These are phyloP conservation scores for Saccharomycopsis oosterbeekiorum DNA, from an alignment of 805 yeast species.

Conservation along the genomic window DNA sequence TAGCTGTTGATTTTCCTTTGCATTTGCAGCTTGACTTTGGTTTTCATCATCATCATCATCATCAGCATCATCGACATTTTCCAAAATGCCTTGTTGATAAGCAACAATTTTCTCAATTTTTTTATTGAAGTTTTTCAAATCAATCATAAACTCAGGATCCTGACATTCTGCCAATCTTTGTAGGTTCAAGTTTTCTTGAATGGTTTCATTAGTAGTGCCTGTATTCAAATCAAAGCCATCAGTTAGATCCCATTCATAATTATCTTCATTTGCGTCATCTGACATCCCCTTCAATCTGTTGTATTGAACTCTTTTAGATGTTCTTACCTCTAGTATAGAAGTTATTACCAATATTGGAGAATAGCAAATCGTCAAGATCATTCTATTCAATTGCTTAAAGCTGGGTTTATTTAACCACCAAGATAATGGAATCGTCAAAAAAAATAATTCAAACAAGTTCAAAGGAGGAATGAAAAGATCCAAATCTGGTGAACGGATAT, in stretches of 20 bases:
- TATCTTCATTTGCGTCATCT: constrained; percentile 30
- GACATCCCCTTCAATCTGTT: constrained; percentile 30
- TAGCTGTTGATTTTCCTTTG: not conserved
- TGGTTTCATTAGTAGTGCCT: constrained; percentile 5
- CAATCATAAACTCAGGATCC: constrained; percentile 60
- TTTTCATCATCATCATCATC: not conserved
- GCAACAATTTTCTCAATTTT: constrained; percentile 30
- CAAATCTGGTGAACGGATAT: constrained; percentile 82
- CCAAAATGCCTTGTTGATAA: not conserved
- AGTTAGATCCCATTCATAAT: constrained; percentile 23
- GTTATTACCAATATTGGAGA: constrained; percentile 55
- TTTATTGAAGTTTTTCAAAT: constrained; percentile 38
- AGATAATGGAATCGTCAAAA: constrained; percentile 34
- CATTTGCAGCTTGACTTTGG: not conserved
- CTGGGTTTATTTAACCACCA: constrained; percentile 27
- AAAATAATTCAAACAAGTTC: constrained; percentile 56
- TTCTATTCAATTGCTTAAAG: constrained; percentile 37
- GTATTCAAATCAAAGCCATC: constrained; percentile 20
- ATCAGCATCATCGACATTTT: not conserved
- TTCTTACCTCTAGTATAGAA: constrained; percentile 52
- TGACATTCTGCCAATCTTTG: constrained; percentile 56
- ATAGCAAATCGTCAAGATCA: constrained; percentile 55
- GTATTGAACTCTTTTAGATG: constrained; percentile 39
- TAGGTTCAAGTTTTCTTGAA: constrained; percentile 25
- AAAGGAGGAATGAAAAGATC: constrained; percentile 80